A percentile compares a stretch with the other conserved stretches of the same genome.
Evolutionary conservation across 495 filamentous ascomycete genomes (phyloP).

Genomic region (Talaromyces ruber): DNA sequence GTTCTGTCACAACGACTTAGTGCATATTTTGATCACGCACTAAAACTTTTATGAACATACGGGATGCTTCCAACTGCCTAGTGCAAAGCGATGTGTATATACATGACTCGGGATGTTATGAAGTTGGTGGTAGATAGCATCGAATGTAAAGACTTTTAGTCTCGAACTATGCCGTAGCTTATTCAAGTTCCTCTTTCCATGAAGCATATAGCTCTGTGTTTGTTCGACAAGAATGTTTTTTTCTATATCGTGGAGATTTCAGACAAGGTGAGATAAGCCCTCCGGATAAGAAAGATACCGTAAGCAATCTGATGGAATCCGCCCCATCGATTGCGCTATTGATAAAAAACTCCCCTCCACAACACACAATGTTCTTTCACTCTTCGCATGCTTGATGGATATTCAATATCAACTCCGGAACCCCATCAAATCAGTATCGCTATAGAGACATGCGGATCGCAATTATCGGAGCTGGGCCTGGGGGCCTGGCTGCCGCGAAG

Average conservation of each 20-base stretch:
- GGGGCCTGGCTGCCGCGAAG: conserved; percentile 35
- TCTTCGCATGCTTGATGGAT: not conserved
- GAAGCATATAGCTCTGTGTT: not conserved
- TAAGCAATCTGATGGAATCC: not conserved
- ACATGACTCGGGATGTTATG: not conserved
- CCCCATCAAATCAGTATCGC: not conserved
- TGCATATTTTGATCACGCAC: not conserved
- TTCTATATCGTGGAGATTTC: not conserved
- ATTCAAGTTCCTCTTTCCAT: no score
- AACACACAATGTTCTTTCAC: not conserved
- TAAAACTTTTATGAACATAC: not conserved
- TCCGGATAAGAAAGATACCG: not conserved
- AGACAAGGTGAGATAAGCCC: not conserved
- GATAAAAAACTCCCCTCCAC: not conserved
- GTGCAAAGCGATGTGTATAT: not conserved
- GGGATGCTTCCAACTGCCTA: not conserved
- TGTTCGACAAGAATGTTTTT: not conserved
- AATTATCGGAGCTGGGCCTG: conserved; percentile 38
- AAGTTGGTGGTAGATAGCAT: not conserved
- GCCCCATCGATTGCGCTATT: not conserved
- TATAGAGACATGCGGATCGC: conserved; percentile 16
- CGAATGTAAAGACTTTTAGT: not conserved
- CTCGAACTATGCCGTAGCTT: no score
- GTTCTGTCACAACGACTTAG: not conserved
- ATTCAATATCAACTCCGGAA: not conserved